Base-by-base conservation (phyloP, 805 yeast species). In the Diddensiella caesifluorescens region DNA sequence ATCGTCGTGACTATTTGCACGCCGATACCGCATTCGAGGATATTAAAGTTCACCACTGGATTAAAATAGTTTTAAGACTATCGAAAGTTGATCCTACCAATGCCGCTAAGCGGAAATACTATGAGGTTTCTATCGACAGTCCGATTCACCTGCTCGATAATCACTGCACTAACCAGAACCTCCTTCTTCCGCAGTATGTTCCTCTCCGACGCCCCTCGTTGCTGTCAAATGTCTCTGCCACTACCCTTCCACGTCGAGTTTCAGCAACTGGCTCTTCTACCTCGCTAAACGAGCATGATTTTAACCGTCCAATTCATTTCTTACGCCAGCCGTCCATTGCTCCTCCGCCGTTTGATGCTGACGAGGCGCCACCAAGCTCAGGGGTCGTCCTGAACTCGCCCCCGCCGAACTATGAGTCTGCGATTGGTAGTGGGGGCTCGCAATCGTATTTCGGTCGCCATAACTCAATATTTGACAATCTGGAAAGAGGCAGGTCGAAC, bases 21-120 rank as follows among this genome's bases (percentile, higher is more conserved):
- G 95, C 97, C 1, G 95, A 92, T 61, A 85, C 96, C 0, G 77
- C 85, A 2, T 81, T 73, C 52, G 76, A 74, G 19, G 79, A 79
- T 52, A 87, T 92, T 48, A 89, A 87, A 63, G 74, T 92, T 4
- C 90, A 85, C 55, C 99, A 92, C 64, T 92, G 98, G 97, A 79
- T 92, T 54, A 92, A 92, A 63, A 74, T 92, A 12, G 83, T 95
- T 49, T 64, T 92, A 39, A 67, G 97, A 39, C 68, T 92, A 29
- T 84, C 95, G 4, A 76, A 74, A 50, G 57, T 70, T n/a, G 79
- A 83, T 33, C 71, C 74, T 35, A 73, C 50, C 10, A 50, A 55
- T 39, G 58, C 62, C 19, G 54, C 50, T 28, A 85, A 85, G 57
- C 69, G 95, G 35, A 92, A 89, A 59, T 97, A 88, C 58, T 92